Percentiles rank a stretch among this genome's conserved stretches.
These are phyloP conservation scores for Coemansia erecta DNA, from an alignment of 192 early-diverging fungal species.

Conservation along the genomic window DNA sequence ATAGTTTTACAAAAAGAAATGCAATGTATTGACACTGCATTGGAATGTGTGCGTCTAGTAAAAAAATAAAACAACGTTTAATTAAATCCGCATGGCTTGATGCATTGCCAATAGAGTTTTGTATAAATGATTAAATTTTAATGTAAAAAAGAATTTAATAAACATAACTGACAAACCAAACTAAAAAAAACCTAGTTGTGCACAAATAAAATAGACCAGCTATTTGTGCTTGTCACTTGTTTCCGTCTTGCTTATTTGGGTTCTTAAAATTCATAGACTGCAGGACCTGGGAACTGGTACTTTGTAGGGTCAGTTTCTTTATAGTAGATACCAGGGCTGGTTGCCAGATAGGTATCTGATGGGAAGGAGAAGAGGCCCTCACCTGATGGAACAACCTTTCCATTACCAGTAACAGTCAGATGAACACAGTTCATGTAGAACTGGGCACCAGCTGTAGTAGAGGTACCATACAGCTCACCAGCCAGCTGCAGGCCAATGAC, in stretches of 20 bases:
- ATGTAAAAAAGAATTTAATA: too few relatives aligned
- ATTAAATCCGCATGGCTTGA: too few relatives aligned
- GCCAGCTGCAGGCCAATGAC: constrained; percentile 2
- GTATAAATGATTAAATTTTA: too few relatives aligned
- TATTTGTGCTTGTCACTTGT: not conserved
- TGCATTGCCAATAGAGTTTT: too few relatives aligned
- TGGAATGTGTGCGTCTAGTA: too few relatives aligned
- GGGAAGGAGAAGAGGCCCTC: not conserved
- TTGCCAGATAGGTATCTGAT: not conserved
- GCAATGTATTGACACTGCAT: too few relatives aligned
- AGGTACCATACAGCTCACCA: not conserved
- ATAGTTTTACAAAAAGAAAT: too few relatives aligned
- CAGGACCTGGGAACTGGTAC: not conserved
- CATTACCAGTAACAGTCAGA: not conserved
- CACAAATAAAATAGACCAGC: not conserved
- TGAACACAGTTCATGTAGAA: constrained; percentile 7
- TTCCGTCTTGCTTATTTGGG: not conserved
- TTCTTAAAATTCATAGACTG: not conserved
- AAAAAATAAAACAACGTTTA: too few relatives aligned
- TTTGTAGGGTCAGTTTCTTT: not conserved
- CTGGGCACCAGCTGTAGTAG: constrained; percentile 6
- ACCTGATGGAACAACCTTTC: not conserved
- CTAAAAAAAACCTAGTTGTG: not conserved
- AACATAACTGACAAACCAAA: not conserved
- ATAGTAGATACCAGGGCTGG: not conserved